Conservation (phyloP, 1,284 basidiomycete genomes). For the Cryptococcus hybrid region DNA sequence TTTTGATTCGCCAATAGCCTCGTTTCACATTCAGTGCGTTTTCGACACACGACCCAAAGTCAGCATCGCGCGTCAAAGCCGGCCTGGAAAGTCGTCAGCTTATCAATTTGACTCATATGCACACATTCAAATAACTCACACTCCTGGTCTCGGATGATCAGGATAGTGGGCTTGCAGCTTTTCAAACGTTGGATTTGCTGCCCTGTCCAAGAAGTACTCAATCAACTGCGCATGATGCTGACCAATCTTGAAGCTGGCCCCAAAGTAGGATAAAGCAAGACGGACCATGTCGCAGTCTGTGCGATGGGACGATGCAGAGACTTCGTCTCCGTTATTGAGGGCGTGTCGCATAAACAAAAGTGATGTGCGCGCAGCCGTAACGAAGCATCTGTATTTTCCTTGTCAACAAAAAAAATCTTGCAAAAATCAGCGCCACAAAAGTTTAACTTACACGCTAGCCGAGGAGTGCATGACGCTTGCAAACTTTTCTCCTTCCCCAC, state of each 20-base stretch:
- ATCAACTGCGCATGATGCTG: slow-evolving; percentile 47
- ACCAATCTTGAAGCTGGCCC: slow-evolving; percentile 42
- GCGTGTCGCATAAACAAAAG: slow-evolving; percentile 42
- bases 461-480: slow-evolving; percentile 39
- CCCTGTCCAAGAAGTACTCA: slow-evolving; percentile 46
- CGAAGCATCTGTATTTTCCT: slow-evolving; percentile 22
- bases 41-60: slow-evolving; percentile 37
- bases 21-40: slow-evolving; percentile 47
- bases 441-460: slow-evolving; percentile 32
- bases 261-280: slow-evolving; percentile 34
- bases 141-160: slow-evolving; percentile 42
- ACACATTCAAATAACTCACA: slow-evolving; percentile 15
- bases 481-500: slow-evolving; percentile 20
- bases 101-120: neutral
- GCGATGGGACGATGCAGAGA: slow-evolving; percentile 26
- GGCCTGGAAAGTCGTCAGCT: slow-evolving; percentile 12
- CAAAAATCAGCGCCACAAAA: neutral
- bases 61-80: slow-evolving; percentile 25
- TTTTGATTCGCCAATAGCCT: slow-evolving; percentile 34
- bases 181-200: slow-evolving; percentile 37
- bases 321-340: slow-evolving; percentile 32
- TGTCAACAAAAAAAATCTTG: neutral
- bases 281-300: slow-evolving; percentile 39
- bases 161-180: slow-evolving; percentile 44
- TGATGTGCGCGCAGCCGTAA: slow-evolving; percentile 39